phyloP scores from a whole-genome alignment of 495 filamentous ascomycete genomes.

The Aspergillus avenaceus region DNA sequence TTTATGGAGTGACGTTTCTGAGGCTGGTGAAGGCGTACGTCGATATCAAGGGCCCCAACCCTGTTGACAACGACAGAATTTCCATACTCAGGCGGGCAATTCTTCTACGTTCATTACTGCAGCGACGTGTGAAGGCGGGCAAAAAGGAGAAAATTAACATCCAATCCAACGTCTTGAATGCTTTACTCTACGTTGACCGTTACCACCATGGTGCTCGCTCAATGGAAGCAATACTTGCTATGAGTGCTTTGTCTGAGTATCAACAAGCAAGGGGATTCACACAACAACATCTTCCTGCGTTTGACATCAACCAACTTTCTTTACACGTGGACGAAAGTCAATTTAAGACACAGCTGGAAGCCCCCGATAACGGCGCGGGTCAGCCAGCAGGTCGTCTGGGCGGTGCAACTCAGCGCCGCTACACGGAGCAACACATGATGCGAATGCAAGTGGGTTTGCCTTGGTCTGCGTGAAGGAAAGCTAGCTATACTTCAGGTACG shows the following conservation, averaged over 20 bases:
- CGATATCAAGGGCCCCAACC: not conserved
- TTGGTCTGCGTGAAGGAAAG: too few species aligned
- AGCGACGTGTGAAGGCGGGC: not conserved
- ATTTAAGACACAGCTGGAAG: too few species aligned
- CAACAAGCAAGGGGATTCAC: not conserved
- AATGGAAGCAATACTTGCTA: not conserved
- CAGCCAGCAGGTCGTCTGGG: too few species aligned
- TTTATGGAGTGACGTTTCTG: not conserved
- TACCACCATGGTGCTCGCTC: slow-evolving; percentile 3
- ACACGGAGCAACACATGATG: not conserved
- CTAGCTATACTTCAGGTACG: too few species aligned
- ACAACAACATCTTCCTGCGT: not conserved
- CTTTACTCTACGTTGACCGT: not conserved
- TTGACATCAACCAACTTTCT: not conserved
- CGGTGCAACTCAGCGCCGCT: not conserved
- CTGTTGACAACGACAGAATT: not conserved
- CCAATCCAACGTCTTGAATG: not conserved
- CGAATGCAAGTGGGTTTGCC: not conserved
- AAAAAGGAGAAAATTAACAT: not conserved
- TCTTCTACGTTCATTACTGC: not conserved
- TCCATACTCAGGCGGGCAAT: not conserved
- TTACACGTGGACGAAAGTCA: not conserved
- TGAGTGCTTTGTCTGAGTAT: slow-evolving; percentile 3
- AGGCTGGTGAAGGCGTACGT: not conserved
- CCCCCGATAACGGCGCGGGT: too few species aligned